These are phyloP conservation scores for Exserohilum turcica DNA, from an alignment of 2,329 filamentous ascomycete species.

Conservation along the genomic window DNA sequence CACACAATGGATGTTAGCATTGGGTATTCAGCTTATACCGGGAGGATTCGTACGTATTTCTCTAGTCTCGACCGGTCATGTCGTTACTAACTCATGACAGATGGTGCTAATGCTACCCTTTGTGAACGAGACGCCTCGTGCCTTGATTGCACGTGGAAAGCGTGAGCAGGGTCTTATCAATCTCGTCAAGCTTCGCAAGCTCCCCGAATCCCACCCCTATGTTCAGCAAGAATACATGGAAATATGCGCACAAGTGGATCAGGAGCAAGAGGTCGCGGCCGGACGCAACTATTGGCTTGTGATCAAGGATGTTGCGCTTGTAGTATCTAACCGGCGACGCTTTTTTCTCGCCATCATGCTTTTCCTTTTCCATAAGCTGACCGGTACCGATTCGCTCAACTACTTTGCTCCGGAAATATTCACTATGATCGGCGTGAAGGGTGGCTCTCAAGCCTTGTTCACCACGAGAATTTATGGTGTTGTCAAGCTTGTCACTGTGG, in stretches of 20 bases:
- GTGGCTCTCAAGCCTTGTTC: neutral
- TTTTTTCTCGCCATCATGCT: neutral
- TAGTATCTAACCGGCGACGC: neutral
- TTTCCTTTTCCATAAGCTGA: neutral
- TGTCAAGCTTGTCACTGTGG: neutral
- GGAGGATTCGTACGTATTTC: neutral
- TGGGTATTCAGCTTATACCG: neutral
- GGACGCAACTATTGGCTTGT: neutral
- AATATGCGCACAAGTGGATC: neutral
- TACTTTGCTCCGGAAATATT: neutral
- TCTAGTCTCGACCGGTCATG: neutral
- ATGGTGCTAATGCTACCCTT: neutral
- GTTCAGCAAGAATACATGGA: neutral
- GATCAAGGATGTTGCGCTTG: neutral
- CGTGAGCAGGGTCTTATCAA: neutral
- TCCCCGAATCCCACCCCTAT: neutral
- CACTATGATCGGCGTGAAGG: neutral
- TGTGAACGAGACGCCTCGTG: neutral
- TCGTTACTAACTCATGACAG: neutral
- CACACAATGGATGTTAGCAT: neutral
- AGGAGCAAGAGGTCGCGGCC: neutral
- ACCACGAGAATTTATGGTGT: neutral
- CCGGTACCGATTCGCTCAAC: neutral
- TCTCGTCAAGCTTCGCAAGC: neutral
- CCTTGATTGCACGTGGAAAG: neutral